Conservation (phyloP, 1,139 yeast genomes). For the Protomyces pachydermus region DNA sequence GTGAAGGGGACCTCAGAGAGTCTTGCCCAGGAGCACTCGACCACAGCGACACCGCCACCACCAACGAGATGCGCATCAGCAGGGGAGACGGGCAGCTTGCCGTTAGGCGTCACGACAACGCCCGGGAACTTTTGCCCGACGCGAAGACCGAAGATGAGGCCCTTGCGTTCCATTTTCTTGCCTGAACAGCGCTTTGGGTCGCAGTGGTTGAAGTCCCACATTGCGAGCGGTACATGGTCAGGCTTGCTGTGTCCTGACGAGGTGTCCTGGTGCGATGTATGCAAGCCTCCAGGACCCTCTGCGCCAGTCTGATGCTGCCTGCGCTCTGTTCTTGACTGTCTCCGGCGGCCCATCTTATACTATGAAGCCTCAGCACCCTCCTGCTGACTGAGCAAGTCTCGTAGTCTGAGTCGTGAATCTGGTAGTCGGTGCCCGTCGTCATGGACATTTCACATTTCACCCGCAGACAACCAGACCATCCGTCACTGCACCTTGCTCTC, state of each 20-base stretch:
- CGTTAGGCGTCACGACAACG: conserved; percentile 87
- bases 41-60: conserved; percentile 84
- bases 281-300: neutral
- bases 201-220: conserved; percentile 85
- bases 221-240: conserved; percentile 21
- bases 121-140: conserved; percentile 92
- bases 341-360: conserved; percentile 35
- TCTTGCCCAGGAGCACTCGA: conserved; percentile 98
- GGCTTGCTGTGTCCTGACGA: neutral
- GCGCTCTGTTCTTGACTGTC: conserved; percentile 42
- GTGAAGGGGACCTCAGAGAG: conserved; percentile 89
- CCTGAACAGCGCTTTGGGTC: conserved; percentile 98
- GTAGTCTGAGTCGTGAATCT: no score
- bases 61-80: conserved; percentile 75
- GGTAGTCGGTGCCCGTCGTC: no score
- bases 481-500: no score
- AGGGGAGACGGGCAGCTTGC: conserved; percentile 86
- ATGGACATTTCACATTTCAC: no score
- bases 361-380: no score
- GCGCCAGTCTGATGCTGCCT: neutral
- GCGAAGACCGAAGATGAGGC: conserved; percentile 68
- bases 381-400: no score
- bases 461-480: no score
- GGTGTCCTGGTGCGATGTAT: neutral
- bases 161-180: conserved; percentile 82